Conservation (phyloP, 805 yeast species). For the Ogataea methanolica region DNA sequence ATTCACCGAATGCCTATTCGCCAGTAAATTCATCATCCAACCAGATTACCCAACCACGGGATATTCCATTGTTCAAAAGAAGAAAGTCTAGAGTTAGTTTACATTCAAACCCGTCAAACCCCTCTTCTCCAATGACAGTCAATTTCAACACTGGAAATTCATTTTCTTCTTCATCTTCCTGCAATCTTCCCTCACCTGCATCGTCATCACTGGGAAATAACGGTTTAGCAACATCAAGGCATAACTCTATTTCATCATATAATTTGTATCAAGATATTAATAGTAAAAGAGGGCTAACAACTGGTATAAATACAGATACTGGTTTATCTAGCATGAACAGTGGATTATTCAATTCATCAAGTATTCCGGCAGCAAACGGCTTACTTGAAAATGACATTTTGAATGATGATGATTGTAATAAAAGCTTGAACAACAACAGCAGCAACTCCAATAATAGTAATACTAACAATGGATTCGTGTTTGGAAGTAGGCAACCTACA, state of each 20-base stretch:
- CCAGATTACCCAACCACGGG: slow-evolving; percentile 24
- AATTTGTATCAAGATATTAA: slow-evolving; percentile 25
- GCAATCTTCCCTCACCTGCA: slow-evolving; percentile 13
- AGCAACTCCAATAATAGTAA: background rate
- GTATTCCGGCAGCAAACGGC: background rate
- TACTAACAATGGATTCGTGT: background rate
- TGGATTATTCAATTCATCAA: background rate
- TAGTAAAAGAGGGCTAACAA: slow-evolving; percentile 22
- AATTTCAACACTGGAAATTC: slow-evolving; percentile 6
- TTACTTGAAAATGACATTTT: background rate
- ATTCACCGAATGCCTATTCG: slow-evolving; percentile 12
- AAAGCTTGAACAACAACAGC: background rate
- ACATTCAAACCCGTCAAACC: slow-evolving; percentile 15
- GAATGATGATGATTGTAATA: background rate
- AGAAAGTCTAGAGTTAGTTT: slow-evolving; percentile 24
- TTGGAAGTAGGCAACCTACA: background rate
- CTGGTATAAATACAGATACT: background rate
- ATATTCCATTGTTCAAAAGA: slow-evolving; percentile 28
- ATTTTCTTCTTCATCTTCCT: slow-evolving; percentile 18
- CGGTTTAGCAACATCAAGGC: slow-evolving; percentile 14
- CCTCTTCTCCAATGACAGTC: slow-evolving; percentile 23
- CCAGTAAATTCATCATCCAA: slow-evolving; percentile 7
- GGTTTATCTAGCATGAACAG: background rate
- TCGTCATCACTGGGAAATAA: slow-evolving; percentile 4
- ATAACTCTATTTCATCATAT: slow-evolving; percentile 23